A percentile compares a stretch with the other conserved stretches of the same genome.
Conservation (phyloP, 208 protist species). For the Acanthamoeba lenticulata region DNA sequence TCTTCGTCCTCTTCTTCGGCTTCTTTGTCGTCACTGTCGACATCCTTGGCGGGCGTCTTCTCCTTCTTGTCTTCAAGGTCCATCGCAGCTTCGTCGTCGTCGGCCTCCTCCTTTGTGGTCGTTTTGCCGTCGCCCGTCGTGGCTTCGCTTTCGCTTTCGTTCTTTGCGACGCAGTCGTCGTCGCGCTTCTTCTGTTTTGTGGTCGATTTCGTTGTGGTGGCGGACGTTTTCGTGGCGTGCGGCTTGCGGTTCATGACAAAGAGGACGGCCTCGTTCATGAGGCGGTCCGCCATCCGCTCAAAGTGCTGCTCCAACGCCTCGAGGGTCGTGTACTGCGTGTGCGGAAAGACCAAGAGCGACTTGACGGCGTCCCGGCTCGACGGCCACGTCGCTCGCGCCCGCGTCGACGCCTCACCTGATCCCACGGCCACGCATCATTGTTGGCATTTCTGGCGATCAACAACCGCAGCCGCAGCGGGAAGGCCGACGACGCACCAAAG, state of each 20-base stretch:
- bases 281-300: constrained; percentile 14
- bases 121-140: too few relatives aligned
- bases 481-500: constrained; percentile 13
- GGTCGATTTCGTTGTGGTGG: background rate
- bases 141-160: too few relatives aligned
- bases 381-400: background rate
- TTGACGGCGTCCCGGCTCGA: background rate
- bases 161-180: background rate
- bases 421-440: background rate
- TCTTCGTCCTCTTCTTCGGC: background rate
- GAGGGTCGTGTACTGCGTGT: background rate
- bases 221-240: too few relatives aligned
- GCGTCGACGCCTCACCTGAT: background rate
- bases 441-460: too few relatives aligned
- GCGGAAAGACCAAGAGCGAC: constrained; percentile 14
- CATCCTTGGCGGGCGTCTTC: background rate
- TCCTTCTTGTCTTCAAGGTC: background rate
- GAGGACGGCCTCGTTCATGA: constrained; percentile 52
- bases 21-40: background rate
- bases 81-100: too few relatives aligned
- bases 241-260: background rate
- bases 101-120: too few relatives aligned
- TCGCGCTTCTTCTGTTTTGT: too few relatives aligned
- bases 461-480: background rate
- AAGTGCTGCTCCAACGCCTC: constrained; percentile 38